phyloP scores from a whole-genome alignment of 768 basidiomycete genomes.

The Thelephora aurantiotincta region DNA sequence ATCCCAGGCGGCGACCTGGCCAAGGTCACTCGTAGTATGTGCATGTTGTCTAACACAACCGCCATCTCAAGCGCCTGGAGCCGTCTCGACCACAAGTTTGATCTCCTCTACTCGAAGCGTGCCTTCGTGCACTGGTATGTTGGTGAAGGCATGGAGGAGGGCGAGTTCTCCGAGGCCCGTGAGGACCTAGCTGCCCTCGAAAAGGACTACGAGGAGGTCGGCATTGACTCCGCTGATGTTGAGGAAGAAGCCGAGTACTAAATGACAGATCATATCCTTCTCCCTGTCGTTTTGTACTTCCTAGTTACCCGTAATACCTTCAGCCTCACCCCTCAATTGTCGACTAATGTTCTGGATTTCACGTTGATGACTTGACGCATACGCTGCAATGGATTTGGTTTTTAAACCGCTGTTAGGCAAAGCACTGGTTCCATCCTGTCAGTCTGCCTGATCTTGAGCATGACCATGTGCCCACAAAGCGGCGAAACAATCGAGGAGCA shows the following conservation, averaged over 20 bases:
- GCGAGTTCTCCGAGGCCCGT: slow-evolving; percentile 97
- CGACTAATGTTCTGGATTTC: background rate
- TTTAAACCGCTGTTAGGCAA: no score
- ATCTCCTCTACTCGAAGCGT: slow-evolving; percentile 57
- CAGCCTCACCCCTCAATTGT: slow-evolving; percentile 7
- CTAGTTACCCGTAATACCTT: slow-evolving; percentile 4
- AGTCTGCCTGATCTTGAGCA: no score
- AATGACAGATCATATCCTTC: slow-evolving; percentile 5
- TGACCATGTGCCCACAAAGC: no score
- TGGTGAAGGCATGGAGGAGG: slow-evolving; percentile 75
- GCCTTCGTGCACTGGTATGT: slow-evolving; percentile 51
- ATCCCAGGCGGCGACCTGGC: slow-evolving; percentile 69
- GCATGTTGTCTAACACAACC: slow-evolving; percentile 69
- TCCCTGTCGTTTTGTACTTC: slow-evolving; percentile 4
- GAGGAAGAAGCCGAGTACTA: slow-evolving; percentile 39
- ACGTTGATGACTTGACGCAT: no score
- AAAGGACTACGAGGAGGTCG: slow-evolving; percentile 89
- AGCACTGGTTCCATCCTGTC: background rate
- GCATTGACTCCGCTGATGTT: slow-evolving; percentile 33
- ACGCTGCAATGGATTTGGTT: no score
- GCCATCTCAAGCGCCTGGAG: slow-evolving; percentile 66
- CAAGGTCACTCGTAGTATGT: slow-evolving; percentile 60
- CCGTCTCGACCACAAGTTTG: slow-evolving; percentile 68
- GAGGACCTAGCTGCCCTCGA: slow-evolving; percentile 99
- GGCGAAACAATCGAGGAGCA: background rate